Evolutionary conservation across 1,139 yeast genomes (phyloP), one percentile per base, ranked within the genome.

Genomic region (Yamadazyma atlantica): DNA sequence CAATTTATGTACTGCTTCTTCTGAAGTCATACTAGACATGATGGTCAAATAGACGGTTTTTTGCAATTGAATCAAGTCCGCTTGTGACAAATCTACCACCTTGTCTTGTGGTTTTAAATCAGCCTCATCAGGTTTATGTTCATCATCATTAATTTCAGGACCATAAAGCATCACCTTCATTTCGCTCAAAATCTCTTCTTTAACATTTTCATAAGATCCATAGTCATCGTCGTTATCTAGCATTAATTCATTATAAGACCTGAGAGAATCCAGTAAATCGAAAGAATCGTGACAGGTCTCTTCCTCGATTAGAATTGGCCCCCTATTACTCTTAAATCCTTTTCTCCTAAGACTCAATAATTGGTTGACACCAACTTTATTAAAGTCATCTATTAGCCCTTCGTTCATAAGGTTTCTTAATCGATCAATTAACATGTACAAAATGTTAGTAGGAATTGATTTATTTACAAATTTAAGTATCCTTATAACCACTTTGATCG

Each of bases 1-100:
- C 10, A 92, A 62, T 57, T 90, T 90, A 59, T 90, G 97, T 0
- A 87, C 89, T 1, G 96, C 94, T 66, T 92, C 99, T 49, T 88
- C 96, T 2, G 92, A 82, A 1, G 95, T 83, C 80, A 90, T 78
- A 39, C 96, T 82, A n/a, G 97, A 87, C 85, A 87, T 89, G 22
- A 92, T 68, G 0, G 94, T 83, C 33, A 89, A 66, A 51, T 90
- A 90, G 2, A 90, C 85, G 1, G 77, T 75, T 52, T 88, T 85
- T 46, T 88, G 85, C 46, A 78, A 77, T 36, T 78, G 78, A 3
- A 80, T 66, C 26, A 81, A 59, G 28, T 80, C 81, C 1, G 80
- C 62, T 38, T 83, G 84, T 0, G 96, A 84, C 72, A 85, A 66
- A 57, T 90, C 97, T 28, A 71, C 41, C 5, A 55, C 48, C 10